phyloP scores from a whole-genome alignment of 371 early-diverging fungal genomes.

The Mortierella sp. region DNA sequence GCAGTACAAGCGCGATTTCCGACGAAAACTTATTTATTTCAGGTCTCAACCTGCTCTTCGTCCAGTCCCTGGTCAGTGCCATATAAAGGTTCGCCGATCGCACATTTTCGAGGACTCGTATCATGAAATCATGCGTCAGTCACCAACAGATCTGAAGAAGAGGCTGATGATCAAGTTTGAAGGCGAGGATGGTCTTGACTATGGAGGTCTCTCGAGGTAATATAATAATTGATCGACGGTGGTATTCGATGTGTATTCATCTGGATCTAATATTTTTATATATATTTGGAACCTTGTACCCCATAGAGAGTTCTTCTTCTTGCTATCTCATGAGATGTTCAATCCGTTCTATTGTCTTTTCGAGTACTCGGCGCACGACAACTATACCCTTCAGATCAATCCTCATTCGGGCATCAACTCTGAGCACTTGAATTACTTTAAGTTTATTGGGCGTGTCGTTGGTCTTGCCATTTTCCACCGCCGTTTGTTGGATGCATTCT shows the following conservation, averaged over 20 bases:
- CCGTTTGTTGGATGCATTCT: conserved; percentile 96
- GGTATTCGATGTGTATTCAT: not conserved
- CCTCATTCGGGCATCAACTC: conserved; percentile 97
- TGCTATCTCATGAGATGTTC: conserved; percentile 98
- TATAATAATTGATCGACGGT: not conserved
- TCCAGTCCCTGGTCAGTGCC: conserved; percentile 93
- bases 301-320: conserved; percentile 90
- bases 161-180: conserved; percentile 97
- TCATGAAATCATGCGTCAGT: conserved; percentile 91
- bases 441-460: conserved; percentile 97
- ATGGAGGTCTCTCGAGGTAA: conserved; percentile 93
- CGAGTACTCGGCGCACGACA: conserved; percentile 97
- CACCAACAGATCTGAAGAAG: conserved; percentile 90
- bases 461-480: conserved; percentile 98
- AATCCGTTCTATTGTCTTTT: conserved; percentile 98
- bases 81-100: conserved; percentile 89
- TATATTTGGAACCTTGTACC: not conserved
- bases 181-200: conserved; percentile 98
- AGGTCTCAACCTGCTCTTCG: conserved; percentile 93
- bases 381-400: conserved; percentile 96
- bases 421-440: conserved; percentile 98
- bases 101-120: conserved; percentile 96
- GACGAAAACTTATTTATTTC: conserved; percentile 95
- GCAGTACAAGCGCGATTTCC: conserved; percentile 98
- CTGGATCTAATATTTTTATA: not conserved